Conservation (phyloP, 306 rosid genomes). For the Luffa acutangula region DNA sequence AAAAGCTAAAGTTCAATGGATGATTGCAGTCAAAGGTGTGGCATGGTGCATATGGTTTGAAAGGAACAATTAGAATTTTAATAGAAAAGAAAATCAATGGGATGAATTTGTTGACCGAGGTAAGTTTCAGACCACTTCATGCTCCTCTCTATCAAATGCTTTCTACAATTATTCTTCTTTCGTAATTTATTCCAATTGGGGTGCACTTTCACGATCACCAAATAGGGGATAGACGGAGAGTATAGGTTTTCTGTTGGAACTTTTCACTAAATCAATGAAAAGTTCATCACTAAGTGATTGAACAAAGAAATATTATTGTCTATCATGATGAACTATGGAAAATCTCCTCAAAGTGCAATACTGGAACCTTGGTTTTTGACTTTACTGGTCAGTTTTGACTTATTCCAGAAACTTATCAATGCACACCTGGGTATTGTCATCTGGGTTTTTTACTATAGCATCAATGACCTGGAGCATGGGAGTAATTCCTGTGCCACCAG, state of each 20-base stretch:
- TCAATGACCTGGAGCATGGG: slow-evolving; percentile 98
- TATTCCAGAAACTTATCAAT: slow-evolving; percentile 1
- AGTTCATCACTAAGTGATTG: background rate
- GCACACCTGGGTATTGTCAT: slow-evolving; percentile 79
- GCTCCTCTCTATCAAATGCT: background rate
- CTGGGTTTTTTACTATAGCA: slow-evolving; percentile 87
- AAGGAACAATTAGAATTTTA: background rate
- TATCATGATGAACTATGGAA: background rate
- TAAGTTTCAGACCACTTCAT: background rate
- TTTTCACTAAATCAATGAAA: background rate
- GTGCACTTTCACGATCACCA: background rate
- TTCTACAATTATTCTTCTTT: background rate
- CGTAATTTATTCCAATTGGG: background rate
- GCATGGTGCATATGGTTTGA: background rate
- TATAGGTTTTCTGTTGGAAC: background rate
- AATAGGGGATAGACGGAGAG: background rate
- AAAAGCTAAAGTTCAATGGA: background rate
- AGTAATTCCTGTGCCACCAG: slow-evolving; percentile 95
- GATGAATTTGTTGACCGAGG: background rate
- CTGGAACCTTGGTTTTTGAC: background rate
- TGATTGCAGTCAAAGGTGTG: background rate
- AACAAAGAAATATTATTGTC: background rate
- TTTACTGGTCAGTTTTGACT: background rate
- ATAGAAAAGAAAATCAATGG: background rate
- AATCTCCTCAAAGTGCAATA: background rate